Evolutionary conservation across 2,329 filamentous ascomycete genomes (phyloP), one percentile per base, ranked within the genome.

Genomic region (Exophiala xenobiotica): DNA sequence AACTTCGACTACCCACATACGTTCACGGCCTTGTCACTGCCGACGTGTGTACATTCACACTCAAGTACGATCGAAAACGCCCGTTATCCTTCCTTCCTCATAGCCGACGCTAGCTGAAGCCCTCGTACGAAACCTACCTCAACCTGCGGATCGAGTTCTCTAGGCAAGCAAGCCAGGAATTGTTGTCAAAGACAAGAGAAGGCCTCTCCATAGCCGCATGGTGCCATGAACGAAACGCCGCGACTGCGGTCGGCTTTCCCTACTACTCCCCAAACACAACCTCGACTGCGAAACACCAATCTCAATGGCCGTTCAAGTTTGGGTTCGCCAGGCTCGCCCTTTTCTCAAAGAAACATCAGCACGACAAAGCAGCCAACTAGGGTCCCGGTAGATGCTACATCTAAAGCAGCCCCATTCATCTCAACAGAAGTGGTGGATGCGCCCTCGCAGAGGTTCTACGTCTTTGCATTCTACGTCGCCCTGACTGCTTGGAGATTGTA

Each of bases 391-490:
- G 54, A 59, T 45, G 37, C 51, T 51, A 58, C 59, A 5, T 51
- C 61, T 6, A 52, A 59, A 24, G 60, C 63, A 37, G 56, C 63
- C 46, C 91, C 93, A 26, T 73, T 95, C 49, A 91, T 99, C 64
- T 87, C 93, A 9, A 76, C 89, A 58, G 80, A 82, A 59, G 74
- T 95, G 40, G 78, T 97, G 68, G 92, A 97, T 74, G 89, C 89
- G 39, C 92, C 93, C 5, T 88, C 88, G 46, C 93, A 99, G 72
- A 83, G 93, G 49, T 81, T 96, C 63, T 96, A 95, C 68, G 86
- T 90, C 41, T 80, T 87, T 57, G 85, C 83, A n/a, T 71, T 95
- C 59, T 97, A 95, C 68, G 69, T 85, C 35, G 76, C 80, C 24
- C 73, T 99, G 19, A 79, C 88, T 70, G 84, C 83, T 54, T 97